Evolutionary conservation across 2,329 filamentous ascomycete species (phyloP).

Genomic region (Nothopassalora personata): DNA sequence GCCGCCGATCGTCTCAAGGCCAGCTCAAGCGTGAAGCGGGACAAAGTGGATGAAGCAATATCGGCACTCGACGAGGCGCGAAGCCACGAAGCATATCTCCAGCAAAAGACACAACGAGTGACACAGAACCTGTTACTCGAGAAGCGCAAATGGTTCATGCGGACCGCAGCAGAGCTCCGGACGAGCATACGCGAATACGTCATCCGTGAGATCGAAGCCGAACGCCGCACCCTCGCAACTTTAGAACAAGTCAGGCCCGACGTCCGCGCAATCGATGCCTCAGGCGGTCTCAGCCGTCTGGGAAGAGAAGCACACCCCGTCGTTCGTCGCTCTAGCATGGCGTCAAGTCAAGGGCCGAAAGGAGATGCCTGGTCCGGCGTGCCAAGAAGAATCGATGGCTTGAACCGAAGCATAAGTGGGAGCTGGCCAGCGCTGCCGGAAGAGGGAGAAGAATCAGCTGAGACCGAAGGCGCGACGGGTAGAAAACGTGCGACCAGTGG

Average conservation of each 20-base stretch:
- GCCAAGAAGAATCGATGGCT: constrained; percentile 71
- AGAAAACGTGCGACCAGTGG: constrained; percentile 46
- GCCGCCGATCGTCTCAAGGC: constrained; percentile 85
- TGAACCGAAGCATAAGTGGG: constrained; percentile 70
- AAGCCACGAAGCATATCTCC: constrained; percentile 72
- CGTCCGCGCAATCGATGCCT: constrained; percentile 85
- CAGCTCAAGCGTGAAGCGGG: constrained; percentile 77
- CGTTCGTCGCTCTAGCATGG: constrained; percentile 69
- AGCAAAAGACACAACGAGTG: constrained; percentile 80
- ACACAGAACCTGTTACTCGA: constrained; percentile 85
- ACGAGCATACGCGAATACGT: constrained; percentile 86
- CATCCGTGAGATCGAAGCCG: constrained; percentile 88
- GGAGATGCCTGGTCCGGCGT: constrained; percentile 98
- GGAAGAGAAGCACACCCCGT: constrained; percentile 83
- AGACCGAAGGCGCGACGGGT: constrained; percentile 40
- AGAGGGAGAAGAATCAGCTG: constrained; percentile 42
- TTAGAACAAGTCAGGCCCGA: constrained; percentile 92
- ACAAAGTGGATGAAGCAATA: constrained; percentile 99
- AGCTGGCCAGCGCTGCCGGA: constrained; percentile 57
- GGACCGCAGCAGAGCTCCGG: constrained; percentile 79
- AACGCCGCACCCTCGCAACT: constrained; percentile 83
- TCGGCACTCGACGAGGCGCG: constrained; percentile 80
- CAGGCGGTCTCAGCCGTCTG: constrained; percentile 81
- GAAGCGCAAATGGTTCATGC: constrained; percentile 82
- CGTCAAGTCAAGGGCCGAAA: constrained; percentile 88